Conservation (phyloP, 768 basidiomycete species). For the Clavaria fumosa region DNA sequence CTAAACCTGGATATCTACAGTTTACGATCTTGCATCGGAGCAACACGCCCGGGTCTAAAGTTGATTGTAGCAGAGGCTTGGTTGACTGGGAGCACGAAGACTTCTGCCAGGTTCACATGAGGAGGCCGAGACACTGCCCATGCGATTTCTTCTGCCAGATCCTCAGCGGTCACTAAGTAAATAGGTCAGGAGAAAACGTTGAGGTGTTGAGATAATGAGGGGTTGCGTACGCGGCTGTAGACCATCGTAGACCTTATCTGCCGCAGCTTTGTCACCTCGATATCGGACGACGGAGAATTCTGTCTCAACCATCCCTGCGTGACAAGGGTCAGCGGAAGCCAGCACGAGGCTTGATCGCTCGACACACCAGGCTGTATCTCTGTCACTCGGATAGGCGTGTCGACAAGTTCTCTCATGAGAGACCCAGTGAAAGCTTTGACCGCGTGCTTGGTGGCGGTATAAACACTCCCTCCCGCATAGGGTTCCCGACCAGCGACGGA, state of each 20-base stretch:
- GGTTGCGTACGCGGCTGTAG: conserved; percentile 73
- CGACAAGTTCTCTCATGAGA: conserved; percentile 74
- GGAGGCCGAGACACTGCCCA: no score
- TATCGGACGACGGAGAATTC: conserved; percentile 88
- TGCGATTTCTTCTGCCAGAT: conserved; percentile 95
- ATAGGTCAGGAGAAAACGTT: conserved; percentile 7
- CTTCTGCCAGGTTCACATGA: conserved; percentile 83
- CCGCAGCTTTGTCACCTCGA: conserved; percentile 67
- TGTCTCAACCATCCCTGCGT: conserved; percentile 68
- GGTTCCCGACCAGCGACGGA: conserved; percentile 82
- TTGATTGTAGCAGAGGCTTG: conserved; percentile 56
- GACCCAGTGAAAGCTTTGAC: conserved; percentile 77
- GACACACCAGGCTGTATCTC: conserved; percentile 80
- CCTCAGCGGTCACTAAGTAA: conserved; percentile 53
- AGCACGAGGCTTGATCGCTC: neutral
- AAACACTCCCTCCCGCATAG: conserved; percentile 84
- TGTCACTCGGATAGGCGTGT: conserved; percentile 84
- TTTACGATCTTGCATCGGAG: no score
- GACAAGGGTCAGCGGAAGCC: neutral
- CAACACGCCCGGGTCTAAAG: no score
- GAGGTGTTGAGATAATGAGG: no score
- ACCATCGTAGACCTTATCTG: conserved; percentile 85
- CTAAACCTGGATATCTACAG: no score
- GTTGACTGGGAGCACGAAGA: conserved; percentile 64
- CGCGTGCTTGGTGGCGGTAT: conserved; percentile 82